Evolutionary conservation across 1,284 basidiomycete genomes (phyloP).

Genomic region (Xerocomus cyaneibrunnescens): DNA sequence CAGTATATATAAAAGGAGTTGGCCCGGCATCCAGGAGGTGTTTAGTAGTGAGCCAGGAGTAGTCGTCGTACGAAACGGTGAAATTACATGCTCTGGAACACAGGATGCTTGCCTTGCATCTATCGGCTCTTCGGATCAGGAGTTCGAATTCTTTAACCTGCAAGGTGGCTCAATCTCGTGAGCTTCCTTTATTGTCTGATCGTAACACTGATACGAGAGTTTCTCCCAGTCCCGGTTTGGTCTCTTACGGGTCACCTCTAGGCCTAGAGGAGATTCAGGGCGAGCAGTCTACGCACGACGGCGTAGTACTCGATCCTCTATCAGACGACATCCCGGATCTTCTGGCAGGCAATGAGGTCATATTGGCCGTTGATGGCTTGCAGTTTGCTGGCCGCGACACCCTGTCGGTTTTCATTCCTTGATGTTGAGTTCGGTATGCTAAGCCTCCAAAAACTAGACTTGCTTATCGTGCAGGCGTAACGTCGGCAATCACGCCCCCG

Average conservation of each 20-base stretch:
- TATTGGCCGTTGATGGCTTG: constrained; percentile 72
- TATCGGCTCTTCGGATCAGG: constrained; percentile 6
- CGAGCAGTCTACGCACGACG: constrained; percentile 72
- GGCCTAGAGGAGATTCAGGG: constrained; percentile 60
- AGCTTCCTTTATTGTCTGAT: constrained; percentile 31
- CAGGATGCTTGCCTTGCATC: constrained; percentile 16
- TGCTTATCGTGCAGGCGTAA: constrained; percentile 66
- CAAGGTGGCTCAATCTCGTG: constrained; percentile 45
- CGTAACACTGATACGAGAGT: not conserved
- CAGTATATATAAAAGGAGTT: constrained; percentile 44
- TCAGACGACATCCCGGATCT: constrained; percentile 42
- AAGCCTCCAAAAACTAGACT: constrained; percentile 40
- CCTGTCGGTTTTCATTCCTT: constrained; percentile 47
- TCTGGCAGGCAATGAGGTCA: constrained; percentile 52
- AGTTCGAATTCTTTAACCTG: constrained; percentile 24
- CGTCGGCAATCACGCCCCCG: constrained; percentile 64
- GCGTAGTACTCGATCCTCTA: constrained; percentile 54
- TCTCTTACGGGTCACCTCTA: constrained; percentile 59
- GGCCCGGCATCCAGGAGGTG: constrained; percentile 22
- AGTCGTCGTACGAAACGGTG: constrained; percentile 44
- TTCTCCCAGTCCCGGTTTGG: constrained; percentile 50
- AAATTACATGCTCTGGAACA: constrained; percentile 42
- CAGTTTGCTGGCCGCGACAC: constrained; percentile 69
- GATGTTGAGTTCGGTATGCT: constrained; percentile 3
- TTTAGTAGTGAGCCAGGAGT: constrained; percentile 31